A percentile compares a stretch with the other conserved stretches of the same genome.
phyloP scores from a whole-genome alignment of 2,329 filamentous ascomycete genomes.

The Colletotrichum horii region DNA sequence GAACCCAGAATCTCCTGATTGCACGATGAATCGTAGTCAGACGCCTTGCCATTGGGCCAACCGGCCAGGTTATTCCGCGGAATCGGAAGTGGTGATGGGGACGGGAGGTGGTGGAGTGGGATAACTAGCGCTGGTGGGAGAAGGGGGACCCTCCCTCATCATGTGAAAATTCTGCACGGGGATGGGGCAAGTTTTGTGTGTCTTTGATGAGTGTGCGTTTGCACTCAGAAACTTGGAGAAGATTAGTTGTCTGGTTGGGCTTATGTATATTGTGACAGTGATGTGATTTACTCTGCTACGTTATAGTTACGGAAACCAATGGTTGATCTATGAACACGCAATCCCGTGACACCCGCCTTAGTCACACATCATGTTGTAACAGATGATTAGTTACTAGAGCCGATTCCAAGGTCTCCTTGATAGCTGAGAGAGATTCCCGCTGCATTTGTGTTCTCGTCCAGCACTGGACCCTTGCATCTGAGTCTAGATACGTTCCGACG shows the following conservation, averaged over 20 bases:
- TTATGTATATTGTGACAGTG: neutral
- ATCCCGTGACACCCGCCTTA: too few species aligned
- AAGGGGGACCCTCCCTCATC: neutral
- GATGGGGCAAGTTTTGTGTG: neutral
- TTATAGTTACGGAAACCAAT: neutral
- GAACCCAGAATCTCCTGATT: slow-evolving; percentile 23
- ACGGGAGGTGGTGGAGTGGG: neutral
- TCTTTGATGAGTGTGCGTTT: neutral
- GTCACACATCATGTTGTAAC: neutral
- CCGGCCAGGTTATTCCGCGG: neutral
- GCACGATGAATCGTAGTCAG: slow-evolving; percentile 40
- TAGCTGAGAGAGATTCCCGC: neutral
- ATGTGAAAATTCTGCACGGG: neutral
- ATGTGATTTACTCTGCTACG: neutral
- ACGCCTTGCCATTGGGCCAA: slow-evolving; percentile 47
- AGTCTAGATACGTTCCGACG: neutral
- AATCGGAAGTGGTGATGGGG: neutral
- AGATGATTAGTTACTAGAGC: neutral
- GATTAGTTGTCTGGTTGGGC: neutral
- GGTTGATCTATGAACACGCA: neutral
- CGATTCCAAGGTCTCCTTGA: neutral
- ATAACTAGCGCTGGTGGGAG: neutral
- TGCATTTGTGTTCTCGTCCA: neutral
- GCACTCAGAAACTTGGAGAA: neutral
- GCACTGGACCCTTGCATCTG: neutral